phyloP scores from a whole-genome alignment of 2,329 filamentous ascomycete genomes.

The Fusarium illudens region DNA sequence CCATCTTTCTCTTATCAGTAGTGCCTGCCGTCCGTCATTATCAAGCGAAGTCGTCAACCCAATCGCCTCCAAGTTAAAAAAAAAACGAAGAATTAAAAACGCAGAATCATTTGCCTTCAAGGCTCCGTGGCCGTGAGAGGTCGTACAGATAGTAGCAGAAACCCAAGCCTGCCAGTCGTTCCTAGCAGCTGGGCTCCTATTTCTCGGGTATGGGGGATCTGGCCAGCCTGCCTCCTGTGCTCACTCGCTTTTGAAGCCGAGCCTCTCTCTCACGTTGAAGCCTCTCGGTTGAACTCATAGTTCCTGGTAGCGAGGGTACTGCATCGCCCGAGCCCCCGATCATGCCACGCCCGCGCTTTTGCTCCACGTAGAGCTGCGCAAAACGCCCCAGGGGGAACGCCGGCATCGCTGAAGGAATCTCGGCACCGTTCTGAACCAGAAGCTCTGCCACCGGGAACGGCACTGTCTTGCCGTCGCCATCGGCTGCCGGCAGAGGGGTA shows the following conservation, averaged over 20 bases:
- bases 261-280: slow-evolving; percentile 70
- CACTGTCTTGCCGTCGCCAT: slow-evolving; percentile 61
- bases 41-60: slow-evolving; percentile 23
- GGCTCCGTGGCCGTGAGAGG: slow-evolving; percentile 39
- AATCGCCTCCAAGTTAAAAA: slow-evolving; percentile 14
- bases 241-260: slow-evolving; percentile 80
- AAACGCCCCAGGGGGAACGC: slow-evolving; percentile 84
- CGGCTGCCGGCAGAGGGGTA: slow-evolving; percentile 52
- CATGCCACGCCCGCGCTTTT: slow-evolving; percentile 66
- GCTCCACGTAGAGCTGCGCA: slow-evolving; percentile 85
- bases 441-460: slow-evolving; percentile 92
- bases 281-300: slow-evolving; percentile 55
- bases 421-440: slow-evolving; percentile 90
- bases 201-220: slow-evolving; percentile 70
- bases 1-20: slow-evolving; percentile 33
- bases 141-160: slow-evolving; percentile 50
- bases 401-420: slow-evolving; percentile 78
- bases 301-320: slow-evolving; percentile 66
- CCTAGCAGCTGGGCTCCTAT: slow-evolving; percentile 58
- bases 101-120: slow-evolving; percentile 25
- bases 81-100: not conserved
- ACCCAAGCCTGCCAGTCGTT: slow-evolving; percentile 50
- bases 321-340: slow-evolving; percentile 62
- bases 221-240: slow-evolving; percentile 77
- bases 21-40: slow-evolving; percentile 32